Conservation (phyloP, 2,329 filamentous ascomycete genomes). For the Alternaria rosae region DNA sequence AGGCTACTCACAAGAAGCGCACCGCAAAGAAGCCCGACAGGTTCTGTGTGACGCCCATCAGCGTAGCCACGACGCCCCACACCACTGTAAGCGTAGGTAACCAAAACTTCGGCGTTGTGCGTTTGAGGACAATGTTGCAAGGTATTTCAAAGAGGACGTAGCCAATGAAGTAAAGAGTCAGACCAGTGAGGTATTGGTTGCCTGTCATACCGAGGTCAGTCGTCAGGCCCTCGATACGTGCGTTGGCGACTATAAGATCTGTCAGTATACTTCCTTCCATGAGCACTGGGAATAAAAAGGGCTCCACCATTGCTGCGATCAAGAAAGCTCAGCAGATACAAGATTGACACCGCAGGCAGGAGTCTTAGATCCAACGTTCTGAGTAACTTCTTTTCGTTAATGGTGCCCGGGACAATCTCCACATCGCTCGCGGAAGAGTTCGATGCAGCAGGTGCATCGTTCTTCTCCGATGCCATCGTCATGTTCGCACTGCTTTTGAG, state of each 20-base stretch:
- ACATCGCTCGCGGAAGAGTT: constrained; percentile 37
- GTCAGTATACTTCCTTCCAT: not conserved
- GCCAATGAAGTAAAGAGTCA: constrained; percentile 70
- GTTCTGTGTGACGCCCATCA: constrained; percentile 59
- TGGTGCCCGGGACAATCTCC: constrained; percentile 24
- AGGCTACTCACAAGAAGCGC: constrained; percentile 54
- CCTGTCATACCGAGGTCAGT: constrained; percentile 45
- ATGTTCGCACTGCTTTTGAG: not conserved
- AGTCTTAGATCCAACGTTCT: constrained; percentile 61
- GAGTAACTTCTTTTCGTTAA: constrained; percentile 66
- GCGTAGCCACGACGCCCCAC: constrained; percentile 60
- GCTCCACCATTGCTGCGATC: constrained; percentile 47
- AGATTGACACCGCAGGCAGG: constrained; percentile 52
- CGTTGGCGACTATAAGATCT: constrained; percentile 53
- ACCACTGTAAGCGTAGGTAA: constrained; percentile 57
- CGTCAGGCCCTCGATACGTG: constrained; percentile 49
- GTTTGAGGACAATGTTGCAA: constrained; percentile 67
- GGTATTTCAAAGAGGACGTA: constrained; percentile 63
- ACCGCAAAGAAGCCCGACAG: constrained; percentile 56
- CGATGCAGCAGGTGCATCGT: constrained; percentile 24
- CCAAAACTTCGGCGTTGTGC: constrained; percentile 61
- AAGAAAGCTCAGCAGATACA: constrained; percentile 52
- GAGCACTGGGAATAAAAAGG: not conserved
- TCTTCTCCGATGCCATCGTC: constrained; percentile 35
- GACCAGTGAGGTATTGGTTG: constrained; percentile 67